phyloP scores from a whole-genome alignment of 2,329 filamentous ascomycete genomes.

The Fusarium euwallaceae region DNA sequence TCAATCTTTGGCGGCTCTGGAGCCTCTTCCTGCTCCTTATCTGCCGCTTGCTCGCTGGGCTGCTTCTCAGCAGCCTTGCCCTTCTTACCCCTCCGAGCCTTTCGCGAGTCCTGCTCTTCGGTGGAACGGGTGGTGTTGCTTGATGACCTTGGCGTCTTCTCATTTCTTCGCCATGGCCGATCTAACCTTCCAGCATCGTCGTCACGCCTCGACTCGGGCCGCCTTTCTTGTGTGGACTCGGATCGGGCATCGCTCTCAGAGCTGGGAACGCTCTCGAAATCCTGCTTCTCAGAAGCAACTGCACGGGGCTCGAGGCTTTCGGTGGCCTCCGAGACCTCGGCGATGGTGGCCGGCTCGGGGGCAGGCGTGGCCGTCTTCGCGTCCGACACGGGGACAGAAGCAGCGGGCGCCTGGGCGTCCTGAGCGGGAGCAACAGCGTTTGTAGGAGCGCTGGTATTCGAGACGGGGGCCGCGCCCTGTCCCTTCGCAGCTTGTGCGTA shows the following conservation, averaged over 20 bases:
- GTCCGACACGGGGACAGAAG: slow-evolving; percentile 43
- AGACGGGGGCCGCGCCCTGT: slow-evolving; percentile 60
- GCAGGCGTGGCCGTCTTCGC: slow-evolving; percentile 42
- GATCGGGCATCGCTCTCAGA: slow-evolving; percentile 55
- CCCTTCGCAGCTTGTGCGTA: slow-evolving; percentile 97
- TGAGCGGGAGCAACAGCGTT: slow-evolving; percentile 43
- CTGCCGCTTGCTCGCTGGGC: slow-evolving; percentile 64
- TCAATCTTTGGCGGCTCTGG: slow-evolving; percentile 69
- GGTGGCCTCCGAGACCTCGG: slow-evolving; percentile 43
- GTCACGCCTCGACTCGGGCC: slow-evolving; percentile 52
- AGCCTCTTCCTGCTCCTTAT: slow-evolving; percentile 65
- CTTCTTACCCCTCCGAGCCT: slow-evolving; percentile 73
- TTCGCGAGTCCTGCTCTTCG: slow-evolving; percentile 67
- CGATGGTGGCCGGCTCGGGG: slow-evolving; percentile 43
- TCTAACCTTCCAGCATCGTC: slow-evolving; percentile 56
- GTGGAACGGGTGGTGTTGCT: slow-evolving; percentile 75
- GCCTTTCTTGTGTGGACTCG: slow-evolving; percentile 51
- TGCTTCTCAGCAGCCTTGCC: slow-evolving; percentile 58
- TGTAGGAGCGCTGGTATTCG: slow-evolving; percentile 45
- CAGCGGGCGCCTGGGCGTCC: slow-evolving; percentile 47
- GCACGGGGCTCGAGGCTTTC: slow-evolving; percentile 41
- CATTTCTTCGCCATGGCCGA: slow-evolving; percentile 57
- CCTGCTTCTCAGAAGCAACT: slow-evolving; percentile 50
- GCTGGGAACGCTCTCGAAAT: slow-evolving; percentile 51
- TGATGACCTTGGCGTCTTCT: slow-evolving; percentile 68